Conservation (phyloP, 192 early-diverging fungal species). For the Mortierella alpina region DNA sequence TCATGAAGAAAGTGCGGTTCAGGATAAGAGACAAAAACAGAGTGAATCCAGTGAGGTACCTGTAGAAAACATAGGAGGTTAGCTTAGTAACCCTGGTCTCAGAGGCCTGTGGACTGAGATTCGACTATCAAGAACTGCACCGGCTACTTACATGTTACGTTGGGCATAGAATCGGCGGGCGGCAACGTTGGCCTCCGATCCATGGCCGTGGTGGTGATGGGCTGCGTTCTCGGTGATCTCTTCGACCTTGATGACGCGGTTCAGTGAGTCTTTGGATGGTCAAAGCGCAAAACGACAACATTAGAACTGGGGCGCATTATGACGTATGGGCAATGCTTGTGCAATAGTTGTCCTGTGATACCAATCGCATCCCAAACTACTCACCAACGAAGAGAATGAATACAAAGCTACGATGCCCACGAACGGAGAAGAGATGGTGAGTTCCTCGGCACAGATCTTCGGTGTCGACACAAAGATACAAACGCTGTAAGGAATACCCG, state of each 20-base stretch:
- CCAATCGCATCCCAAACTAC: neutral
- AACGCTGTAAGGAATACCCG: neutral
- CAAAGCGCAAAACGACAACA: neutral
- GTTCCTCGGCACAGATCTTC: neutral
- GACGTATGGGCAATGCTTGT: neutral
- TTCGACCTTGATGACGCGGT: slow-evolving; percentile 55
- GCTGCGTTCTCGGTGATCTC: slow-evolving; percentile 28
- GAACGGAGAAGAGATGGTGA: neutral
- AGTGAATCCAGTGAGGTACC: slow-evolving; percentile 70
- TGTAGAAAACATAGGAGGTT: slow-evolving; percentile 14
- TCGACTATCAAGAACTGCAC: neutral
- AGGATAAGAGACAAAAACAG: slow-evolving; percentile 67
- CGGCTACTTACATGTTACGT: slow-evolving; percentile 62
- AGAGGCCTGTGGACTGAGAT: neutral
- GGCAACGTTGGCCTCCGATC: slow-evolving; percentile 47
- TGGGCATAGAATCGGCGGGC: slow-evolving; percentile 69
- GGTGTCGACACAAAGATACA: neutral
- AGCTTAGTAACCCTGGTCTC: neutral
- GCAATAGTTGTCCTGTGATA: too few species aligned
- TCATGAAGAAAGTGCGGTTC: slow-evolving; percentile 64
- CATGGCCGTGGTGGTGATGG: slow-evolving; percentile 47
- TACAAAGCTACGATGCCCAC: slow-evolving; percentile 52
- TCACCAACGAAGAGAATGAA: slow-evolving; percentile 67
- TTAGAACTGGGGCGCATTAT: neutral
- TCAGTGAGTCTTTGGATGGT: slow-evolving; percentile 59